Evolutionary conservation across 257 asterid genomes (phyloP), one percentile per base, ranked within the genome.

Genomic region (Leonotis leonurus): DNA sequence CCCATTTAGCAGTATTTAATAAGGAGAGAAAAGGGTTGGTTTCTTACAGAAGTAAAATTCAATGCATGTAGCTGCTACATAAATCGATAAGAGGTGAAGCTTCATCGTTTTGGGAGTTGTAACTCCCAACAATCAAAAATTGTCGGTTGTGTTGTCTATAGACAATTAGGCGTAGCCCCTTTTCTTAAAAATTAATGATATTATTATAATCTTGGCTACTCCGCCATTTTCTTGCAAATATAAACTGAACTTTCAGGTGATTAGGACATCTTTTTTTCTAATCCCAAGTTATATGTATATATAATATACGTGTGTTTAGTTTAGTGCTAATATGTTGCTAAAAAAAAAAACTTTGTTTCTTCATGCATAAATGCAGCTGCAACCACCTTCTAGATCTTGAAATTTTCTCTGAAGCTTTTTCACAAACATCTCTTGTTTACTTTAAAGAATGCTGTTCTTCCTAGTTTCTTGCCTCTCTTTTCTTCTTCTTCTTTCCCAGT

Each of bases 401-500:
- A 0, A 12, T 3, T 51, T 13, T 52, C 39, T n/a, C 0, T 25
- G 2, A 52, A 52, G 20, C 56, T 12, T 66, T 48, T 33, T 26
- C 14, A 3, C 51, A 29, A 62, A 45, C 29, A 44, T 8, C 55
- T 17, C 24, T 55, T 63, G 12, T 55, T 40, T 41, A 64, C 44
- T n/a, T n/a, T n/a, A n/a, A n/a, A n/a, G n/a, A 32, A 85, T 87
- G 96, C 60, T 89, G 67, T 61, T 85, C 58, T 68, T 87, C 81
- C 77, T 81, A 58, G 67, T 85, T 14, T 83, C 85, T 56, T 88
- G 80, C 53, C 50, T 90, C 36, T 84, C 95, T 39, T 77, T 91
- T 54, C 62, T 88, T 10, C n/a, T n/a, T n/a, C 72, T 91, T 22
- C 56, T 90, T 60, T 79, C 84, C 27, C 77, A 69, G 65, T 66